Conservation (phyloP, 192 early-diverging fungal genomes). For the Coemansia sp. region DNA sequence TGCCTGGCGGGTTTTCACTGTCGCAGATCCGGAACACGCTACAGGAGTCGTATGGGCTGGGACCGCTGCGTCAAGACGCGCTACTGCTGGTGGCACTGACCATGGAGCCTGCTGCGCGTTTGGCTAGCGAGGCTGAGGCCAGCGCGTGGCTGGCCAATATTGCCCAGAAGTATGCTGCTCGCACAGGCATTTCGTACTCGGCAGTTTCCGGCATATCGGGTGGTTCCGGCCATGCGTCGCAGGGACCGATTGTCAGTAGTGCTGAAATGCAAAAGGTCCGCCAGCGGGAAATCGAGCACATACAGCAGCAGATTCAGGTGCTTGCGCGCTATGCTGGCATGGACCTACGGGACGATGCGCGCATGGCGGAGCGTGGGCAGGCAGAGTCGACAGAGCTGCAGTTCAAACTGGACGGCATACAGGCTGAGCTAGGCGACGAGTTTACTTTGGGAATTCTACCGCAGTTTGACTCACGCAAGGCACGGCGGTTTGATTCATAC, state of each 20-base stretch:
- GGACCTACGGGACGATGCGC: slow-evolving; percentile 70
- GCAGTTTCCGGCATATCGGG: slow-evolving; percentile 32
- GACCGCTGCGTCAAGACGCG: slow-evolving; percentile 72
- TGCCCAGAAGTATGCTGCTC: slow-evolving; percentile 77
- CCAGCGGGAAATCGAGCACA: slow-evolving; percentile 65
- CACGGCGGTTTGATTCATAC: slow-evolving; percentile 86
- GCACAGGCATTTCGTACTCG: slow-evolving; percentile 64
- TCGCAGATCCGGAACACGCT: slow-evolving; percentile 70
- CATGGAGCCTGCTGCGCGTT: slow-evolving; percentile 80
- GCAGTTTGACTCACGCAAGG: slow-evolving; percentile 75
- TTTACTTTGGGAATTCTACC: slow-evolving; percentile 74
- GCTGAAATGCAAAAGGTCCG: slow-evolving; percentile 82
- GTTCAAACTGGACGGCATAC: slow-evolving; percentile 71
- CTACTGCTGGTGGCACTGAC: slow-evolving; percentile 74
- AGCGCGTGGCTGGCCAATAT: slow-evolving; percentile 57
- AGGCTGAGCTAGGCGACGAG: slow-evolving; percentile 80
- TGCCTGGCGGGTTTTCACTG: slow-evolving; percentile 89
- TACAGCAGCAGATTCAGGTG: slow-evolving; percentile 80
- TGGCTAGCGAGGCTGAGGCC: slow-evolving; percentile 46
- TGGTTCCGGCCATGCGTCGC: slow-evolving; percentile 35
- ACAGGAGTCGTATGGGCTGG: slow-evolving; percentile 70
- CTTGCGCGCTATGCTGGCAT: slow-evolving; percentile 79
- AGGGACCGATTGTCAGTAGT: slow-evolving; percentile 75
- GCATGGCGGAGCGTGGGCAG: slow-evolving; percentile 62
- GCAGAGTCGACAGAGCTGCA: slow-evolving; percentile 59